Base-by-base conservation (phyloP, 352 stramenopile genomes). In the Globisporangium spiculum region DNA sequence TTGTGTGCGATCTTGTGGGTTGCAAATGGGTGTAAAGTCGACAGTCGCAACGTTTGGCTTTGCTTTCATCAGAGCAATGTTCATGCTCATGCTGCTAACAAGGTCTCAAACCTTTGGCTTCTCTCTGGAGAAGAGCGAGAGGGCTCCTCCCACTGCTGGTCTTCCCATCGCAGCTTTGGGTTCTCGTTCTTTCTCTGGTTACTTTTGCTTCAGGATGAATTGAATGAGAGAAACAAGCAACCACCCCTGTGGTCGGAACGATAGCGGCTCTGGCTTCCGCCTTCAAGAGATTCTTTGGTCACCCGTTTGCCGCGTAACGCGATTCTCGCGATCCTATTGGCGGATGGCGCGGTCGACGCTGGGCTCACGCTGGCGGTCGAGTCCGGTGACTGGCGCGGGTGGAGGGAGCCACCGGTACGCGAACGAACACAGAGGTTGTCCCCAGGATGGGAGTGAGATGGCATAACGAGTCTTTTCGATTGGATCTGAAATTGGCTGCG, bases 321-420 rank as follows among this genome's bases (percentile, higher is more conserved):
- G 32, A 36, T 32, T 63, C 26, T 10, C 57, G 57, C 30, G n/a
- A 24, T 52, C 34, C 27, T 34, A 63, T 63, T 63, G 57, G 57
- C 14, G 30, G 57, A 63, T 30, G 7, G 30, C 30, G 55, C 34
- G 30, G 57, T 52, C 26, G 57, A 53, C 57, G 41, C 10, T 34
- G 34, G 3, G 22, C 57, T n/a, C 32, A 10, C n/a, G n/a, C 44
- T 24, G 44, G 18, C 18, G 18, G 44, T 24, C 18, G 18, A 2
- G 44, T 52, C 44, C 18, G 18, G 18, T 24, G 44, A 52, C 18
- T 52, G 18, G 44, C 7, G 44, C 1, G 7, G 1, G 44, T 22
- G 7, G 32, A 10, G 32, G 6, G 16, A 16, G 18, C 18, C 44
- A 24, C 44, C 44, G 44, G 18, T 20, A 52, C 44, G 44, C n/a